These are phyloP conservation scores for Lachancea thermotolerans DNA, from an alignment of 805 yeast species.

Conservation along the genomic window DNA sequence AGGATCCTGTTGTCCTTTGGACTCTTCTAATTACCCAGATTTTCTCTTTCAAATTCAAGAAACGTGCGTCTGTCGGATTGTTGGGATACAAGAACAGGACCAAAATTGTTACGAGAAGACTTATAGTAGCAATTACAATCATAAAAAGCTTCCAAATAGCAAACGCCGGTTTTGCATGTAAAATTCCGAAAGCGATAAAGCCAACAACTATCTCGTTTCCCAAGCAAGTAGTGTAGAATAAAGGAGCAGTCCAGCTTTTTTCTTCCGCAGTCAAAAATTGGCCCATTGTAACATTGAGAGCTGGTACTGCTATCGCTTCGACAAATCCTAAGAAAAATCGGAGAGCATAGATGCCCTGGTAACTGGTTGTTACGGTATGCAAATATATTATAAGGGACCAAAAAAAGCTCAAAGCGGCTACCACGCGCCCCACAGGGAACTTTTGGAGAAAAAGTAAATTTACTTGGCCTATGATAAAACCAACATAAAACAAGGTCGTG, in stretches of 20 bases:
- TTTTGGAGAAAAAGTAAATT: slow-evolving; percentile 40
- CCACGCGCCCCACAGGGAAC: slow-evolving; percentile 36
- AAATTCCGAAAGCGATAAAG: slow-evolving; percentile 39
- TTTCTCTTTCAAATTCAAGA: slow-evolving; percentile 43
- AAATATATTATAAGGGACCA: slow-evolving; percentile 45
- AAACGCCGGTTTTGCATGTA: slow-evolving; percentile 22
- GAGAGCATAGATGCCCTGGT: slow-evolving; percentile 40
- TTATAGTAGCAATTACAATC: slow-evolving; percentile 50
- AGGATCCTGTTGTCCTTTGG: slow-evolving; percentile 35
- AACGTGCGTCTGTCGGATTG: slow-evolving; percentile 47
- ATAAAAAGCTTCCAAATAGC: slow-evolving; percentile 48
- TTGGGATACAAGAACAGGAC: slow-evolving; percentile 43
- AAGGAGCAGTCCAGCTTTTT: slow-evolving; percentile 46
- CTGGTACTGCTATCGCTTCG: slow-evolving; percentile 40
- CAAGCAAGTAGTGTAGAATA: slow-evolving; percentile 46
- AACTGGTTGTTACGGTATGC: slow-evolving; percentile 40
- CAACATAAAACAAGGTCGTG: slow-evolving; percentile 47
- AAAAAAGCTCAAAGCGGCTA: slow-evolving; percentile 32
- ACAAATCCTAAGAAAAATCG: slow-evolving; percentile 48
- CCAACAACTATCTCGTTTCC: slow-evolving; percentile 49
- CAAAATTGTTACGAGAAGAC: slow-evolving; percentile 35
- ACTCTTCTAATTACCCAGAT: slow-evolving; percentile 43
- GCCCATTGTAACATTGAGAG: slow-evolving; percentile 41
- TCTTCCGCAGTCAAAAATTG: slow-evolving; percentile 44
- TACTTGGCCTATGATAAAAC: slow-evolving; percentile 43